phyloP scores from a whole-genome alignment of 805 yeast species.

The Metschnikowia rubicola region DNA sequence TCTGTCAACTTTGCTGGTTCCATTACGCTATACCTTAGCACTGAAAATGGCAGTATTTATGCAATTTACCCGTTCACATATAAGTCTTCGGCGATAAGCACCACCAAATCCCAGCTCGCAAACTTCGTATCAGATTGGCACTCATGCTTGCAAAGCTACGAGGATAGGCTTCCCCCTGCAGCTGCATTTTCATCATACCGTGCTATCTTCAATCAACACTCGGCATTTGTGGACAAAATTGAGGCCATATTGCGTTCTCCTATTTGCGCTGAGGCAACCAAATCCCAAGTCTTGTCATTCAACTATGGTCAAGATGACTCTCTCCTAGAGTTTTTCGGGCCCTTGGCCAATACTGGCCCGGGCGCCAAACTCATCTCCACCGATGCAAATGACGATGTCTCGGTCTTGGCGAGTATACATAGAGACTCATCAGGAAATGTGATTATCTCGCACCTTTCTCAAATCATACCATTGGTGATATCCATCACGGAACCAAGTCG shows the following conservation, averaged over 20 bases:
- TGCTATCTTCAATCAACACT: slow-evolving; percentile 5
- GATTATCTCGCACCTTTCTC: slow-evolving; percentile 9
- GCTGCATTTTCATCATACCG: slow-evolving; percentile 4
- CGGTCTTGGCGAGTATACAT: slow-evolving; percentile 6
- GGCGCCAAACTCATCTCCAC: slow-evolving; percentile 3
- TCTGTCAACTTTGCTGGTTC: slow-evolving; percentile 11
- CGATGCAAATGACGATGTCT: slow-evolving; percentile 2
- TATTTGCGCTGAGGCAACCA: slow-evolving; percentile 1
- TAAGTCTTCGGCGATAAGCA: slow-evolving; percentile 3
- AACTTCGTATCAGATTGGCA: slow-evolving; percentile 11
- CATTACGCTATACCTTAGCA: slow-evolving; percentile 14
- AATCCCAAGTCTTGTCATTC: neutral
- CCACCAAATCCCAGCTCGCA: slow-evolving; percentile 10
- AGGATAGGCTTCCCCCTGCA: slow-evolving; percentile 12
- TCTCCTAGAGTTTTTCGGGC: slow-evolving; percentile 7
- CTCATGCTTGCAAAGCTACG: slow-evolving; percentile 1
- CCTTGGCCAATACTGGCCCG: slow-evolving; percentile 6
- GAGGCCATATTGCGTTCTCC: slow-evolving; percentile 6
- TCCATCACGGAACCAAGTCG: slow-evolving; percentile 2
- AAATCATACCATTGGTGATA: slow-evolving; percentile 10
- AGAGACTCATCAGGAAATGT: slow-evolving; percentile 1
- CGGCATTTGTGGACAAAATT: slow-evolving; percentile 3
- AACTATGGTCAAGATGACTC: neutral
- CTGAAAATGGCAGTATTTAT: slow-evolving; percentile 8
- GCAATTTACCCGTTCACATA: slow-evolving; percentile 16